phyloP scores from a whole-genome alignment of 2,329 filamentous ascomycete genomes.

The Trichoderma pleuroti region DNA sequence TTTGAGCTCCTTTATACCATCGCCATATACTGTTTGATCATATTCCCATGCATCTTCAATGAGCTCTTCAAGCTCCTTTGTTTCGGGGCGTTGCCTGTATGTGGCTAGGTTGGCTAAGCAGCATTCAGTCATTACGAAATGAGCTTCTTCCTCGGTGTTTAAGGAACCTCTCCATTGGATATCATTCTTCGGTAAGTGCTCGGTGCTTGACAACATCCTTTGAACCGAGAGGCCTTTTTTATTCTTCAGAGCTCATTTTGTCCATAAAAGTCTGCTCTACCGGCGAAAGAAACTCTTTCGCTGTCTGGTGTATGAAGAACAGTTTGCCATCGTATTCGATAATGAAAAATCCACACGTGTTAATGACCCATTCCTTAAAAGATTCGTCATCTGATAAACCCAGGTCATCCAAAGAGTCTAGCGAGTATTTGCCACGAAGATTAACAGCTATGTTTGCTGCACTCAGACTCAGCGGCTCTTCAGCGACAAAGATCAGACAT shows the following conservation, averaged over 20 bases:
- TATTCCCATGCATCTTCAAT: background rate
- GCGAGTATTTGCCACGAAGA: background rate
- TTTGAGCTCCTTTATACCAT: background rate
- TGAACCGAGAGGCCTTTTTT: too few species aligned
- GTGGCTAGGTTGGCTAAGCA: background rate
- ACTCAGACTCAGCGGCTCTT: background rate
- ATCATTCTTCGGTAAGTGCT: too few species aligned
- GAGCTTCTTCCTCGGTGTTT: background rate
- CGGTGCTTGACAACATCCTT: too few species aligned
- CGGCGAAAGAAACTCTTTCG: background rate
- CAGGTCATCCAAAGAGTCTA: background rate
- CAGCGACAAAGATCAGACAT: background rate
- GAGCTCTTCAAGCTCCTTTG: background rate
- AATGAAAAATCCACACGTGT: background rate
- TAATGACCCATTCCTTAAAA: background rate
- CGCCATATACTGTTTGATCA: background rate
- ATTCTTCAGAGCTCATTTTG: background rate
- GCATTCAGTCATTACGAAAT: background rate
- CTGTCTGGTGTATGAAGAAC: background rate
- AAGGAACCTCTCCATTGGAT: background rate
- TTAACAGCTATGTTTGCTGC: background rate
- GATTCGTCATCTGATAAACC: background rate
- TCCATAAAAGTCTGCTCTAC: background rate
- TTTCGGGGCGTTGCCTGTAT: background rate
- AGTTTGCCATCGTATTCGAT: background rate